Conservation (phyloP, 106 monocot species). For the Dendrobium chrysotoxum region DNA sequence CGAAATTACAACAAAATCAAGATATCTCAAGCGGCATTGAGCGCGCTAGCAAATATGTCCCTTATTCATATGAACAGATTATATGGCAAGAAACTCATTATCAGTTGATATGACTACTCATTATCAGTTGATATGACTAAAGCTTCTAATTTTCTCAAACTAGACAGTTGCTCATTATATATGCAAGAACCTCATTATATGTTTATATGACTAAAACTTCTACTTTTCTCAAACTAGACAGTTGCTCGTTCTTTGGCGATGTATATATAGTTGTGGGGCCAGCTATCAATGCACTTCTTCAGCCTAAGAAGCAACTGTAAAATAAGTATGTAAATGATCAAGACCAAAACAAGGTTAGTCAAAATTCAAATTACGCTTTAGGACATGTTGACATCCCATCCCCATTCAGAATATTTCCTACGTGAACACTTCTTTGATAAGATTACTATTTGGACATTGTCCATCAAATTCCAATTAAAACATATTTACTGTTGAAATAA, state of each 20-base stretch:
- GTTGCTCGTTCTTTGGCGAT: not conserved
- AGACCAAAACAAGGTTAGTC: not conserved
- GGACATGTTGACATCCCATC: not conserved
- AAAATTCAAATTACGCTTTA: not conserved
- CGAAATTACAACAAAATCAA: slow-evolving; percentile 5
- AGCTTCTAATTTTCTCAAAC: not conserved
- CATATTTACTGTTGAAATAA: not conserved
- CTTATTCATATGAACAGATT: not conserved
- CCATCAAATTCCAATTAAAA: not conserved
- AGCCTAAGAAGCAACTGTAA: not conserved
- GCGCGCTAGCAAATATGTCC: not conserved
- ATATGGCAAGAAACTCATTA: not conserved
- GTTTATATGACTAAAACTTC: not conserved
- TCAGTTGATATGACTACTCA: not conserved
- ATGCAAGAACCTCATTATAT: too few relatives aligned
- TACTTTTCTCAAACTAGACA: not conserved
- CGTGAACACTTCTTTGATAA: not conserved
- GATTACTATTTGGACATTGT: not conserved
- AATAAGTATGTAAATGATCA: not conserved
- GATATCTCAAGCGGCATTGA: not conserved
- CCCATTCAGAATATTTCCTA: not conserved
- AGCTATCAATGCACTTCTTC: not conserved
- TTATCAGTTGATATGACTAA: not conserved
- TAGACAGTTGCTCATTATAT: not conserved
- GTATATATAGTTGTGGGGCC: not conserved